Conservation (phyloP, 345 rosid genomes). For the Corchorus olitorius region DNA sequence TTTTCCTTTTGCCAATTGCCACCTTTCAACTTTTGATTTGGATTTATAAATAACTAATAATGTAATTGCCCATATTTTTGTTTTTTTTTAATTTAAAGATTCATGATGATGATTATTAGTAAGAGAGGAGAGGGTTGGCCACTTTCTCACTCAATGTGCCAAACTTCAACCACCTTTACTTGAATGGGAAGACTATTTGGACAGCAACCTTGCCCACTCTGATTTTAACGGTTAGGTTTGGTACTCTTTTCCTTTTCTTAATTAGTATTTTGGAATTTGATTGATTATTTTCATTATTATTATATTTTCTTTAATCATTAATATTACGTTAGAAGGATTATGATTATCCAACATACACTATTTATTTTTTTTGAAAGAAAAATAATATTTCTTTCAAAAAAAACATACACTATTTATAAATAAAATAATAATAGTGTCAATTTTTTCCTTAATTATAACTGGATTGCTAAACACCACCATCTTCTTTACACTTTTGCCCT, state of each 20-base stretch:
- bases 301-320: background rate
- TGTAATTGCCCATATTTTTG: background rate
- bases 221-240: slow-evolving; percentile 38
- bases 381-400: too few relatives aligned
- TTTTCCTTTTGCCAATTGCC: background rate
- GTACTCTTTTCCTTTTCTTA: slow-evolving; percentile 11
- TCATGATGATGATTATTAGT: background rate
- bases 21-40: slow-evolving; percentile 30
- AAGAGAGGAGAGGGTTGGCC: slow-evolving; percentile 37
- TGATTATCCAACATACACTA: background rate
- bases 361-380: too few relatives aligned
- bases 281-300: background rate
- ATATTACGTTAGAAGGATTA: background rate
- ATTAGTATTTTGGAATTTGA: background rate
- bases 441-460: too few relatives aligned
- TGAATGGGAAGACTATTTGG: slow-evolving; percentile 53
- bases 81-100: background rate
- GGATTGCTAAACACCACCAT: too few relatives aligned
- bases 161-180: slow-evolving; percentile 55
- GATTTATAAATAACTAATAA: background rate
- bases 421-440: too few relatives aligned
- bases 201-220: slow-evolving; percentile 28
- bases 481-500: too few relatives aligned
- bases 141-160: slow-evolving; percentile 57
- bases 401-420: too few relatives aligned